Conservation (phyloP, 2,329 filamentous ascomycete species). For the Ophiostoma populinum region DNA sequence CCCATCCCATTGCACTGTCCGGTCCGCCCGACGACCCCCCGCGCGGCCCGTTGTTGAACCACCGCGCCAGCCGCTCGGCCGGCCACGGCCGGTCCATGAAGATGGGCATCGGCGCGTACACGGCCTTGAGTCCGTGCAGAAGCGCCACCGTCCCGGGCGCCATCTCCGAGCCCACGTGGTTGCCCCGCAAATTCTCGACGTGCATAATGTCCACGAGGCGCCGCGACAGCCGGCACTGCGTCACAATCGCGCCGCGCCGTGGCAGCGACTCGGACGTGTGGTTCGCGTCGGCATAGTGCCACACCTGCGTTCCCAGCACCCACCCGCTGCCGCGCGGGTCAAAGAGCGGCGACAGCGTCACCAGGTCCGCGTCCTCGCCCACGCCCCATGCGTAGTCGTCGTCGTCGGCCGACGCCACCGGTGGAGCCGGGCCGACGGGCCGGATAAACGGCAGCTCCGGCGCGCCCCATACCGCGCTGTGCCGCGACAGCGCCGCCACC, state of each 20-base stretch:
- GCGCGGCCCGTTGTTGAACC: slow-evolving; percentile 41
- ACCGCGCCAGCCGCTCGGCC: slow-evolving; percentile 32
- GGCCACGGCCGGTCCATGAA: slow-evolving; percentile 63
- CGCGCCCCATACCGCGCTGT: slow-evolving; percentile 48
- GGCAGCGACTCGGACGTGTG: slow-evolving; percentile 40
- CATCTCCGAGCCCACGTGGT: slow-evolving; percentile 70
- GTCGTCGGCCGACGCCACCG: slow-evolving; percentile 11
- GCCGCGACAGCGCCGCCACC: slow-evolving; percentile 37
- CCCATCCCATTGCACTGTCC: slow-evolving; percentile 42
- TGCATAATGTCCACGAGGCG: slow-evolving; percentile 61
- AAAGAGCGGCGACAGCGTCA: slow-evolving; percentile 61
- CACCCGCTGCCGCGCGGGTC: slow-evolving; percentile 56
- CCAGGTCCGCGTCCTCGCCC: slow-evolving; percentile 17
- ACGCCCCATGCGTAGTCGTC: slow-evolving; percentile 17
- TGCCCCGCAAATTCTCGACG: slow-evolving; percentile 53
- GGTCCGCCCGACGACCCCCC: slow-evolving; percentile 33
- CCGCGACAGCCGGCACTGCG: slow-evolving; percentile 56
- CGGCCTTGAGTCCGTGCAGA: slow-evolving; percentile 62
- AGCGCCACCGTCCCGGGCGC: slow-evolving; percentile 55
- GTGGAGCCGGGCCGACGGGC: slow-evolving; percentile 35
- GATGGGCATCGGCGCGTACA: slow-evolving; percentile 62
- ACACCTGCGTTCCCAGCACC: slow-evolving; percentile 51
- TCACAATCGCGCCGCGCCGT: slow-evolving; percentile 61
- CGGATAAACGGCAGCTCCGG: slow-evolving; percentile 36
- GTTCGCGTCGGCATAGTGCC: slow-evolving; percentile 40